Evolutionary conservation across 768 basidiomycete species (phyloP), one percentile per base, ranked within the genome.

Genomic region (Leucogyrophana mollusca): DNA sequence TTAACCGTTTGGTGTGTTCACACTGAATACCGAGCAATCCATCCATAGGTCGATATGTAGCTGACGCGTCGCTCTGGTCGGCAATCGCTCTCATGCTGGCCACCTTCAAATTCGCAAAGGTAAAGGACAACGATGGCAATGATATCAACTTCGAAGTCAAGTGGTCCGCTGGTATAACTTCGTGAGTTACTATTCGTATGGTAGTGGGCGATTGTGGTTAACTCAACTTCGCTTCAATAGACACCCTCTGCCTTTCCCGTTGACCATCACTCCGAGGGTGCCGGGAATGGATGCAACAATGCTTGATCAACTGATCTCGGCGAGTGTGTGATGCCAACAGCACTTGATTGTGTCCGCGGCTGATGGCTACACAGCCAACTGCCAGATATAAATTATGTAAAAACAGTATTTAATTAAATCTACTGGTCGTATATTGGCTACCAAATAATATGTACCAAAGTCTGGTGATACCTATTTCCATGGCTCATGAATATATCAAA

Each of bases 101-200:
- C 3, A 53, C 61, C 5, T 70, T 76, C 43, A 46, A 66, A 16
- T 68, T 77, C 20, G 51, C 54, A 2, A 72, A 70, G 48, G 62
- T 65, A 4, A 27, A 61, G 3, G 66, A 68, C 35, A 52, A 49
- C 17, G 46, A 64, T 41, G 71, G 73, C 4, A 47, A 59, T 14
- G 67, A 71, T 46, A 59, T 72, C 14, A 64, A 64, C 23, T 71
- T 71, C 1, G 53, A 58, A 13, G 56, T 66, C 9, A 52, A 61
- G 0, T 72, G 66, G 56, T 62, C 56, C 10, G 58, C 58, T 30
- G 65, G 65, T 1, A 21, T 52, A 3, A 46, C 58, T 9, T 47
- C 40, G 58, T 54, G 30, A 16, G 55, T 51, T 11, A 24, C 13
- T 23, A 4, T 21, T 30, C 6, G 13, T 30, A 13, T 30, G 7